Evolutionary conservation across 495 filamentous ascomycete species (phyloP), one percentile per base, ranked within the genome.

Genomic region (Lophiotrema nucula): DNA sequence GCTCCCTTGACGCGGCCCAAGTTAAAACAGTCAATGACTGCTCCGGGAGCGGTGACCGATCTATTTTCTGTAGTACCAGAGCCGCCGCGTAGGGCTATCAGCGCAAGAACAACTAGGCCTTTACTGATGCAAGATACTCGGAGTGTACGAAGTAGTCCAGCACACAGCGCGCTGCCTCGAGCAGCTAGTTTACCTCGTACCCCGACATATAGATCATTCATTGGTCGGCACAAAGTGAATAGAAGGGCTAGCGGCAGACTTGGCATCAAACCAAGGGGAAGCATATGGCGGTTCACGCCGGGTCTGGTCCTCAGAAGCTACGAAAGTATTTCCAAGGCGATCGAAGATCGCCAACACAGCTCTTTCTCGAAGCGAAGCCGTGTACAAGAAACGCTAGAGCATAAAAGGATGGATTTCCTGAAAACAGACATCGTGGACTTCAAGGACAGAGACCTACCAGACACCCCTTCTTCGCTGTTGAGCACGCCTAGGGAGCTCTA

Each of bases 391-490:
- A 42, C 44, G 18, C 38, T 60, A 27, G 33, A 50, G 37, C 6
- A 16, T 15, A 58, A 53, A 37, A 47, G 47, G 10, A 19, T 54
- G 22, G 42, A 49, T 24, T 10, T 53, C 3, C 25, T 53, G 22
- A 48, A 48, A 28, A 58, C 28, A 12, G 23, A 56, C 28, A 48
- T 64, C n/a, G 37, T 65, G 11, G 50, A 60, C 39, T 60, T 60
- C 56, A 43, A 46, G 3, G 19, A 13, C 2, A 48, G 45, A n/a
- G 46, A 39, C 3, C 38, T 65, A 28, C 43, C 56, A 26, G 56
- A 49, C 12, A 60, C 61, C 8, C 61, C 61, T 10, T 4, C 2
- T 2, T 65, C 56, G 13, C 26, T 55, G 37, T 23, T 50, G 23
- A 43, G n/a, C 22, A 65, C 56, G 15, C 56, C 61, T 2, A 31